These are phyloP conservation scores for Durotheca rogersii DNA, from an alignment of 495 filamentous ascomycete species.

Conservation along the genomic window DNA sequence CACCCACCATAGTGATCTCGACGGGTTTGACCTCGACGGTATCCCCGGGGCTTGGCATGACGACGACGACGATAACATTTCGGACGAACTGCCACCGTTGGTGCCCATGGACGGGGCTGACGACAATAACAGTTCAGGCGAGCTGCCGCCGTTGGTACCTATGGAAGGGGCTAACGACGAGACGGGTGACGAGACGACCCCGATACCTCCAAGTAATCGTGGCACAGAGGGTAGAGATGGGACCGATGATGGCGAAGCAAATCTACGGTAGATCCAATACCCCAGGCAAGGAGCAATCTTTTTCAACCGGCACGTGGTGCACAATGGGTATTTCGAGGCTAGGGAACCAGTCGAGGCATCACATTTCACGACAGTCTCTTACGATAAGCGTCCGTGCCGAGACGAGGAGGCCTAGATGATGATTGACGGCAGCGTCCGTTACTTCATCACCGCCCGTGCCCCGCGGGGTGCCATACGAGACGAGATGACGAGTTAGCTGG, in stretches of 20 bases:
- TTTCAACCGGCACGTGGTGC: too few species aligned
- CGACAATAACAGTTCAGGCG: slow-evolving; percentile 1
- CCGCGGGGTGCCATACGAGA: too few species aligned
- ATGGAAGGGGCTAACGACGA: not conserved
- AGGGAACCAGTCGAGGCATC: too few species aligned
- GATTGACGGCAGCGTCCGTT: too few species aligned
- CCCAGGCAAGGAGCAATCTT: too few species aligned
- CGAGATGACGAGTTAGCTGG: too few species aligned
- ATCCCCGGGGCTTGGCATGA: slow-evolving; percentile 19
- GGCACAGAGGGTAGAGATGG: not conserved
- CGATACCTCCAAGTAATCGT: not conserved
- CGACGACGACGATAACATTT: slow-evolving; percentile 1
- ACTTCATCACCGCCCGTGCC: too few species aligned
- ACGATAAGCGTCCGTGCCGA: too few species aligned
- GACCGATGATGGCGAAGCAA: slow-evolving; percentile 25
- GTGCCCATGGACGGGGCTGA: not conserved
- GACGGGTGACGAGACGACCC: slow-evolving; percentile 1
- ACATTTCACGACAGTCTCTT: too few species aligned
- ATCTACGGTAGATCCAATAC: not conserved
- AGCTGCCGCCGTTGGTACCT: slow-evolving; percentile 19
- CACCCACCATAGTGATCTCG: not conserved
- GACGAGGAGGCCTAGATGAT: too few species aligned
- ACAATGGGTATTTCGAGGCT: too few species aligned
- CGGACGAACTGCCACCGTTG: slow-evolving; percentile 24
- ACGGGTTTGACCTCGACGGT: not conserved